These are phyloP conservation scores for Rhododendron ferrugineum DNA, from an alignment of 148 eudicot species.

Conservation along the genomic window DNA sequence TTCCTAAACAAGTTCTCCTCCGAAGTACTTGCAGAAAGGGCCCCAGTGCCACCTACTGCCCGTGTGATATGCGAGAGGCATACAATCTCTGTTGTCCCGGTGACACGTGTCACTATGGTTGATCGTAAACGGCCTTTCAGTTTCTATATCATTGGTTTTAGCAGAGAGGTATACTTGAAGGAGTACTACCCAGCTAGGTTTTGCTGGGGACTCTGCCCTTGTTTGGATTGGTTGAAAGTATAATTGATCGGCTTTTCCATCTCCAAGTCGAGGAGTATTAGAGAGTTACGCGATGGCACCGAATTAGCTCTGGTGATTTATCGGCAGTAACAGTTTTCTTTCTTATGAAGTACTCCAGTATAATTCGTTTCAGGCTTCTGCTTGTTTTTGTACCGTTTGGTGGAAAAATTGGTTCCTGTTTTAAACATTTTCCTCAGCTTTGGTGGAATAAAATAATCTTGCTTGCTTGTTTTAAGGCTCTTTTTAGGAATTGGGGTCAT, in stretches of 20 bases:
- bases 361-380: not conserved
- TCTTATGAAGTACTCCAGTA: not conserved
- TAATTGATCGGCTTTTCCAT: constrained; percentile 16
- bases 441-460: not conserved
- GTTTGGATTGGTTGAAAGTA: constrained; percentile 82
- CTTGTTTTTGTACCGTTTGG: not conserved
- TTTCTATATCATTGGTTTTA: constrained; percentile 79
- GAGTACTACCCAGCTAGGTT: constrained; percentile 80
- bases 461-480: not conserved
- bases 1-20: constrained; percentile 92
- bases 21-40: constrained; percentile 82
- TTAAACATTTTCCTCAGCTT: not conserved
- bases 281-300: not conserved
- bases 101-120: constrained; percentile 84
- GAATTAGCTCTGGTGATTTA: not conserved
- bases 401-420: not conserved
- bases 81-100: constrained; percentile 81
- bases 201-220: constrained; percentile 98
- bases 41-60: constrained; percentile 63
- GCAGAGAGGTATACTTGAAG: constrained; percentile 79
- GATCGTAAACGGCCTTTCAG: constrained; percentile 56
- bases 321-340: not conserved
- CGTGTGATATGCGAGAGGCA: constrained; percentile 89
- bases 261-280: not conserved
- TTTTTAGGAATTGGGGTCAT: no score